A percentile compares a stretch with the other conserved stretches of the same genome.
Evolutionary conservation across 169 alveolate genomes (phyloP).

Genomic region (Plasmodium cynomolgi): DNA sequence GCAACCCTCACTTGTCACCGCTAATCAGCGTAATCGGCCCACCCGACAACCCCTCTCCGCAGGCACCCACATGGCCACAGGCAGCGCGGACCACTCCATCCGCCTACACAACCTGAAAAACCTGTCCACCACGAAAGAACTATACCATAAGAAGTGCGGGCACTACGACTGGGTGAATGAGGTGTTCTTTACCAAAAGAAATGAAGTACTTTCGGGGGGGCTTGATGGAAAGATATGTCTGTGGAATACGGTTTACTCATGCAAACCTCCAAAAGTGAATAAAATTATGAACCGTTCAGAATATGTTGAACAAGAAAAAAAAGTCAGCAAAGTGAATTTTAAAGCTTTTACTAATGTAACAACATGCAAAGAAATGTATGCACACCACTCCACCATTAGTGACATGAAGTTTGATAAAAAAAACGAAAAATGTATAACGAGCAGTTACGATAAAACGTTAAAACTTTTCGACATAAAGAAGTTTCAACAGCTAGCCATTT

Average conservation of each 20-base stretch:
- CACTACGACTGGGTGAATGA: constrained; percentile 73
- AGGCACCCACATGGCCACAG: constrained; percentile 75
- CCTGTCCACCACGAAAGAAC: constrained; percentile 50
- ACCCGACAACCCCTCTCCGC: not conserved
- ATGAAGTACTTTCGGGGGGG: constrained; percentile 77
- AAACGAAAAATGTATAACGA: constrained; percentile 67
- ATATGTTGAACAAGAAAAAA: constrained; percentile 63
- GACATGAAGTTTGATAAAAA: constrained; percentile 76
- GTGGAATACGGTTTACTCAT: constrained; percentile 62
- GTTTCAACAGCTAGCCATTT: constrained; percentile 29
- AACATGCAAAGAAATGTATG: constrained; percentile 70
- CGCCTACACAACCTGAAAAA: constrained; percentile 64
- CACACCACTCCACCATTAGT: constrained; percentile 75
- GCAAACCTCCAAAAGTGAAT: constrained; percentile 50
- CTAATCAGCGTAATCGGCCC: not conserved
- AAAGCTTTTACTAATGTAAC: constrained; percentile 60
- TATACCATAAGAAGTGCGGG: constrained; percentile 74
- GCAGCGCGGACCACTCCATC: constrained; percentile 71
- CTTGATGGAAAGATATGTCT: constrained; percentile 75
- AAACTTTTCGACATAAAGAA: constrained; percentile 68
- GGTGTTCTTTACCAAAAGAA: constrained; percentile 71
- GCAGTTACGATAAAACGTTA: constrained; percentile 76
- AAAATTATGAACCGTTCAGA: constrained; percentile 71
- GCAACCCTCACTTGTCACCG: not conserved
- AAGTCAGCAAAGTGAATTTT: constrained; percentile 47